Evolutionary conservation across 192 early-diverging fungal species (phyloP), one percentile per base, ranked within the genome.

Genomic region (Umbelopsis ramanniana): DNA sequence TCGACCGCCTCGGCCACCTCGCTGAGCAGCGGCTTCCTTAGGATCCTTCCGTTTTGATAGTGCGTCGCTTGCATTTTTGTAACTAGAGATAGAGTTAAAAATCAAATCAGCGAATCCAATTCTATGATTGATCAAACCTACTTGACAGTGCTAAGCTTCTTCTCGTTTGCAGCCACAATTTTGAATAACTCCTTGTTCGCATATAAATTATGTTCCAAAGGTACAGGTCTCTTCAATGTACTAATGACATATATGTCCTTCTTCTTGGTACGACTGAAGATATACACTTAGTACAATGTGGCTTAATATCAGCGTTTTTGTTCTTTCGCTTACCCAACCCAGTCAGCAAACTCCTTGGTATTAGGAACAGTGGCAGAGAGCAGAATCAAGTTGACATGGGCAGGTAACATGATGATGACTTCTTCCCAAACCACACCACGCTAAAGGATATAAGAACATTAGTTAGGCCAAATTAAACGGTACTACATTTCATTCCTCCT

Each of bases 401-500:
- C 87, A 4, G 97, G 97, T 12, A 99, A 83, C 96, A 99, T 97
- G 74, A 98, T 98, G 70, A 99, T 99, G 33, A 98, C 96, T 80
- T 99, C 97, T 82, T 99, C 97, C 97, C 97, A 99, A 3, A 99
- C 97, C 1, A 99, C 96, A 66, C 97, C 97, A 73, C 92, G 82
- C 91, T 93, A 29, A 46, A 48, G 68, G 9, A 12, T 50, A 21
- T 3, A 21, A 15, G 15, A 4, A 50, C 0, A 15, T 50, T 21
- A 50, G 47, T 35, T 26, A 54, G 43, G 17, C n/a, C n/a, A n/a
- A n/a, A n/a, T 43, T 11, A 5, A 11, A 43, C 6, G 6, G 6
- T 43, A 35, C 53, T 5, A 46, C 15, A 45, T 50, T 50, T 10
- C 2, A 46, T 17, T 10, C 47, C 29, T 52, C 23, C 53, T 21